Base-by-base conservation (phyloP, 192 early-diverging fungal genomes). In the Coemansia sp. region DNA sequence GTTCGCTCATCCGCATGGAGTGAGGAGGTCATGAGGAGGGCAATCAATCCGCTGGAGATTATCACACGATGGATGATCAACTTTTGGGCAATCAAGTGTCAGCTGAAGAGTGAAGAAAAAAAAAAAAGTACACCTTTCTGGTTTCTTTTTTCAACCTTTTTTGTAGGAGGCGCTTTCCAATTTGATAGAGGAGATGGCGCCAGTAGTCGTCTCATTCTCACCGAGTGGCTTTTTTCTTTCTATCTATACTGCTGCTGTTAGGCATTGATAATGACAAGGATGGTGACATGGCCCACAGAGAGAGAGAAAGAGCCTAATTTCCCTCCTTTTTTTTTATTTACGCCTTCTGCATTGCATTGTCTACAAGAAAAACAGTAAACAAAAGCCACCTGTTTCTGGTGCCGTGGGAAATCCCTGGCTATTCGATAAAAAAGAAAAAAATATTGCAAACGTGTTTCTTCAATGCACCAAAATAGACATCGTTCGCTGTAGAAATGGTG, bases 11-110 rank as follows among this genome's bases (percentile, higher is more conserved):
- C 54, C 54, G 54, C 54, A 31, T 57, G 47, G 18, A 57, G 24
- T 18, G 15, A 31, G 12, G 16, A 31, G 54, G 54, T 57, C 54
- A 57, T 57, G 54, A 57, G 54, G 54, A 5, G 11, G 54, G 54
- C 54, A 38, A 63, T 42, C 68, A 70, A 62, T 41, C 54, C 67
- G 49, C 66, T 31, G 52, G n/a, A 64, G 36, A 42, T 20, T 15
- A 41, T 16, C 40, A 27, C 63, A 20, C 13, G 20, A 43, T 40
- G 13, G 66, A 33, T 54, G 34, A 67, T 42, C 54, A 29, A 27
- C 22, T 13, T 9, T 9, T 5, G 13, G 54, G 54, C 54, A 57
- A 57, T 57, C 54, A 54, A 57, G 12, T 57, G 54, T 57, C 54
- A 57, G 54, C 54, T 57, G 54, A 31, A 57, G 54, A 27, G n/a